Evolutionary conservation across 192 early-diverging fungal species (phyloP), one percentile per base, ranked within the genome.

Genomic region (Spizellomyces sp.): DNA sequence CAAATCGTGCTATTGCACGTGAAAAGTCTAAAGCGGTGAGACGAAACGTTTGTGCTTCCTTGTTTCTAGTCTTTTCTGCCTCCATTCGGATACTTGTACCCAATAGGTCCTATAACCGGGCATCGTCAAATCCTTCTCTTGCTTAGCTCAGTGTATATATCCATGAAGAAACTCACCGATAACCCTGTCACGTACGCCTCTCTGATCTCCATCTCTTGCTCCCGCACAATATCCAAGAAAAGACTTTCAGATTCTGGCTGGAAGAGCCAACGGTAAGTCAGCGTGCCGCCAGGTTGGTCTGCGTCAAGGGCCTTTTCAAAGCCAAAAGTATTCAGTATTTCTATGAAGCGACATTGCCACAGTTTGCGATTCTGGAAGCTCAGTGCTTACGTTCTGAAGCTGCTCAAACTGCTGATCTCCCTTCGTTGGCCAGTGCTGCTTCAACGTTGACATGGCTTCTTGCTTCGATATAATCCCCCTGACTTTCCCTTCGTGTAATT

Each of bases 241-340:
- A 73, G 42, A 19, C 75, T 73, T 17, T 82, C 77, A 8, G 48
- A 58, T 43, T 83, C 84, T 17, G 19, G 19, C 43, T 76, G 71
- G 69, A 86, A 86, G 9, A 86, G 65, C 76, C 79, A 80, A 9
- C 68, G 65, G 45, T 83, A 83, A 17, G 78, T 80, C 10, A 83
- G 22, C 6, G 41, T 71, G 15, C 60, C 58, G 1, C 84, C 80
- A 10, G 78, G 66, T 45, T 86, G 84, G 50, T 86, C 84, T 4
- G 77, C 74, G 27, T 81, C 80, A 41, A 85, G 27, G 14, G 79
- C 81, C 83, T 85, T 41, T 43, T n/a, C 27, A 6, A 62, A 36
- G 15, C 17, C 14, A 54, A 54, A 54, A 12, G 50, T 4, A 54
- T 54, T 15, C 2, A 55, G 61, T 14, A 4, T 62, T n/a, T 62